Percentiles rank a stretch among this genome's conserved stretches.
Conservation (phyloP, 495 filamentous ascomycete species). For the Aspergillus diversus region DNA sequence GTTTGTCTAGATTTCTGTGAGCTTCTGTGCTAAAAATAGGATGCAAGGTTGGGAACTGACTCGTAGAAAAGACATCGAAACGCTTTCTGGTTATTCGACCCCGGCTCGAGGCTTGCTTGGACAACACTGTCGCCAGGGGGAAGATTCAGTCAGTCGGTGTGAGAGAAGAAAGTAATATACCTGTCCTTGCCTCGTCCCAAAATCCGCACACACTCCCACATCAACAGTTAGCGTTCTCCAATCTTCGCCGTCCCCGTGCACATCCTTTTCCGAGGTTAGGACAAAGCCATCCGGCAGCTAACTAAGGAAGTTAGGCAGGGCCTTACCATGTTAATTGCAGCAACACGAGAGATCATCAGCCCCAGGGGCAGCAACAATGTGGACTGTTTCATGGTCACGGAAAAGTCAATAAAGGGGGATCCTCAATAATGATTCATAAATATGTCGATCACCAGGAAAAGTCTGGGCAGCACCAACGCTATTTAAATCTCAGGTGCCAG, state of each 20-base stretch:
- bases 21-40: background rate
- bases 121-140: background rate
- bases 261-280: slow-evolving; percentile 2
- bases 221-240: background rate
- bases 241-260: background rate
- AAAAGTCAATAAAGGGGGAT: background rate
- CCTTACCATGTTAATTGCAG: slow-evolving; percentile 1
- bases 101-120: background rate
- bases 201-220: background rate
- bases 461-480: background rate
- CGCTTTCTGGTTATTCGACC: slow-evolving; percentile 4
- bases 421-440: background rate
- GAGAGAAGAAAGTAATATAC: background rate
- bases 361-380: background rate
- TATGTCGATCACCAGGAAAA: background rate
- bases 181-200: background rate
- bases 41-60: background rate
- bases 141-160: background rate
- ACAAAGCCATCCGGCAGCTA: background rate
- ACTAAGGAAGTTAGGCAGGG: background rate
- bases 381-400: background rate
- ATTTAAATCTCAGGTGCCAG: background rate
- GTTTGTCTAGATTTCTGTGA: background rate
- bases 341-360: background rate
- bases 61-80: slow-evolving; percentile 7